Conservation (phyloP, 306 rosid species). For the Trifolium subterraneum region DNA sequence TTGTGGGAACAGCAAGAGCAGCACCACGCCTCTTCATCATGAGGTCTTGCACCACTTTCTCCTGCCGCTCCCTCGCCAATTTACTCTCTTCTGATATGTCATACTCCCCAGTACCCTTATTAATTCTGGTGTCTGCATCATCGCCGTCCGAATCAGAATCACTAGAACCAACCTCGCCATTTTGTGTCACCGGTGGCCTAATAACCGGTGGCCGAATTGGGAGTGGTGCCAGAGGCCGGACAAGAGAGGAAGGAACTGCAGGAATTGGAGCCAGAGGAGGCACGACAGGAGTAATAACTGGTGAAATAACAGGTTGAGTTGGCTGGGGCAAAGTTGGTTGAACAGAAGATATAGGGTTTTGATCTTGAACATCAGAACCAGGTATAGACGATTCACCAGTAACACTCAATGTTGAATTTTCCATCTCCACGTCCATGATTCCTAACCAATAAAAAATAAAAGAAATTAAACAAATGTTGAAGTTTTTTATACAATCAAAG, state of each 20-base stretch:
- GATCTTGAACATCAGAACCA: slow-evolving; percentile 49
- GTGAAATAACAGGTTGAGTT: slow-evolving; percentile 47
- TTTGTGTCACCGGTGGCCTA: slow-evolving; percentile 56
- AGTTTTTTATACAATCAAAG: too few relatives aligned
- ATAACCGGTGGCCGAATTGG: slow-evolving; percentile 64
- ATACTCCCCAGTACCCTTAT: slow-evolving; percentile 63
- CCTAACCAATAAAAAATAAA: slow-evolving; percentile 3
- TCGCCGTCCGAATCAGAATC: slow-evolving; percentile 72
- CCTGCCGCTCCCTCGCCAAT: slow-evolving; percentile 79
- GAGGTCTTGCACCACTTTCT: slow-evolving; percentile 79
- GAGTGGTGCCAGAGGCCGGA: slow-evolving; percentile 66
- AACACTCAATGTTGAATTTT: slow-evolving; percentile 47
- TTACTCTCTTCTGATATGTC: slow-evolving; percentile 89
- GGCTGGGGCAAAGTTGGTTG: slow-evolving; percentile 45
- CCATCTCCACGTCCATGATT: slow-evolving; percentile 46
- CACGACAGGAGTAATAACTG: slow-evolving; percentile 48
- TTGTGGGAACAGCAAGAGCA: slow-evolving; percentile 92
- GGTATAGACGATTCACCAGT: slow-evolving; percentile 56
- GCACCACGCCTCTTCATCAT: slow-evolving; percentile 85
- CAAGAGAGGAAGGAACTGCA: slow-evolving; percentile 55
- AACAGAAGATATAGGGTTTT: slow-evolving; percentile 43
- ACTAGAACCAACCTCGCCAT: slow-evolving; percentile 67
- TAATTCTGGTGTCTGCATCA: slow-evolving; percentile 46
- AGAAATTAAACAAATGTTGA: background rate
- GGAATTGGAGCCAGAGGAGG: slow-evolving; percentile 75